Conservation (phyloP, 768 basidiomycete species). For the Suillus lakei region DNA sequence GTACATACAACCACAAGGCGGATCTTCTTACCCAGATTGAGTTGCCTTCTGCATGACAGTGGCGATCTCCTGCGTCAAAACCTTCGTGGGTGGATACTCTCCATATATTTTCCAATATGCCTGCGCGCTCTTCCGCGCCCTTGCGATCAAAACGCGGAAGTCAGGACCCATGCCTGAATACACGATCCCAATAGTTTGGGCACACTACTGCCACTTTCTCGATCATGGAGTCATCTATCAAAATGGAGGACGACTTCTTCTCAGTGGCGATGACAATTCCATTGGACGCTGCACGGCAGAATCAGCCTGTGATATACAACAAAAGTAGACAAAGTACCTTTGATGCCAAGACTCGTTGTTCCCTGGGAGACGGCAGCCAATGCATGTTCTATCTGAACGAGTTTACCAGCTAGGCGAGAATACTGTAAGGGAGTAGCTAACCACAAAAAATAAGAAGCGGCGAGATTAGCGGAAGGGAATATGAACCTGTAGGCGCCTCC, state of each 20-base stretch:
- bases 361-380: slow-evolving; percentile 95
- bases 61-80: slow-evolving; percentile 96
- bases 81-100: slow-evolving; percentile 96
- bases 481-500: slow-evolving; percentile 78
- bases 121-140: slow-evolving; percentile 97
- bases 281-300: slow-evolving; percentile 77
- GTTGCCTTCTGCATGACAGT: slow-evolving; percentile 99
- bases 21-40: slow-evolving; percentile 84
- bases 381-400: slow-evolving; percentile 99
- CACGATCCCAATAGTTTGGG: slow-evolving; percentile 98
- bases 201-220: slow-evolving; percentile 98
- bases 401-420: slow-evolving; percentile 99
- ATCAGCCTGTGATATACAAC: slow-evolving; percentile 9
- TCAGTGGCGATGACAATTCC: slow-evolving; percentile 99
- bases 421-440: slow-evolving; percentile 97
- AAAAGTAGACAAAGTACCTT: slow-evolving; percentile 61
- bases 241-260: slow-evolving; percentile 97
- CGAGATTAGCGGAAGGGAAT: slow-evolving; percentile 20
- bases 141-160: slow-evolving; percentile 91
- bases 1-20: slow-evolving; percentile 15
- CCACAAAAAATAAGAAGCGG: slow-evolving; percentile 21
- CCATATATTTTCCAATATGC: slow-evolving; percentile 99
- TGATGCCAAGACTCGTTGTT: slow-evolving; percentile 97
- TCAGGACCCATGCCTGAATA: slow-evolving; percentile 99
- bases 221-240: slow-evolving; percentile 97